These are phyloP conservation scores for Candida khao-thaluensis DNA, from an alignment of 805 yeast species.

Conservation along the genomic window DNA sequence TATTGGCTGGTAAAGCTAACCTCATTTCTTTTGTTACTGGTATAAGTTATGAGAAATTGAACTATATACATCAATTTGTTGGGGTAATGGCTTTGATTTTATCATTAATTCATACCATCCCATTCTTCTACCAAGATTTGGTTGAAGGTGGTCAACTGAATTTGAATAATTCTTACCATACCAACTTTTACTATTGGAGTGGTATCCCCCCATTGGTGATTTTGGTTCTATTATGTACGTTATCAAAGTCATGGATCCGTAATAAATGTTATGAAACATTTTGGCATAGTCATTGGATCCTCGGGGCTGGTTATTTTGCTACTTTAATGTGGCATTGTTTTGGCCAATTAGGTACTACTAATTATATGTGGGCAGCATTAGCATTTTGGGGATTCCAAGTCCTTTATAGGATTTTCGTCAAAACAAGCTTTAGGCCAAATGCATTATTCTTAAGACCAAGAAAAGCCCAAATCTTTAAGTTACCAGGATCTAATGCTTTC, in stretches of 20 bases:
- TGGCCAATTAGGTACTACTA: conserved; percentile 31
- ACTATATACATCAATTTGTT: conserved; percentile 50
- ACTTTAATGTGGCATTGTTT: conserved; percentile 47
- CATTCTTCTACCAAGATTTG: conserved; percentile 45
- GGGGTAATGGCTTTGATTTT: conserved; percentile 43
- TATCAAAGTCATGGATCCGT: conserved; percentile 43
- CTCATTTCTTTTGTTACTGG: conserved; percentile 50
- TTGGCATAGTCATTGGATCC: conserved; percentile 52
- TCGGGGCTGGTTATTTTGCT: conserved; percentile 49
- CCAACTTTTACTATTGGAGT: conserved; percentile 25
- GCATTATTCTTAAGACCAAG: conserved; percentile 39
- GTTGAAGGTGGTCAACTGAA: conserved; percentile 48
- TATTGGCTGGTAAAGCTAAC: conserved; percentile 54
- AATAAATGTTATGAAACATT: conserved; percentile 46
- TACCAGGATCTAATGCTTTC: conserved; percentile 24
- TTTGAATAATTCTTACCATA: conserved; percentile 17
- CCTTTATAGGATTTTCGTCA: conserved; percentile 44
- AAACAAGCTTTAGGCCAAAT: conserved; percentile 47
- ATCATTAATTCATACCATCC: conserved; percentile 49
- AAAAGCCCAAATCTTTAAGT: conserved; percentile 27
- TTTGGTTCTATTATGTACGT: conserved; percentile 42
- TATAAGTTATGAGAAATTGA: conserved; percentile 54
- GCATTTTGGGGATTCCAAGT: conserved; percentile 53
- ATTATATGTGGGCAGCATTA: conserved; percentile 50
- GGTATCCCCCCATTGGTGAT: conserved; percentile 53